phyloP scores from a whole-genome alignment of 768 basidiomycete genomes.

The Collybia nuda region DNA sequence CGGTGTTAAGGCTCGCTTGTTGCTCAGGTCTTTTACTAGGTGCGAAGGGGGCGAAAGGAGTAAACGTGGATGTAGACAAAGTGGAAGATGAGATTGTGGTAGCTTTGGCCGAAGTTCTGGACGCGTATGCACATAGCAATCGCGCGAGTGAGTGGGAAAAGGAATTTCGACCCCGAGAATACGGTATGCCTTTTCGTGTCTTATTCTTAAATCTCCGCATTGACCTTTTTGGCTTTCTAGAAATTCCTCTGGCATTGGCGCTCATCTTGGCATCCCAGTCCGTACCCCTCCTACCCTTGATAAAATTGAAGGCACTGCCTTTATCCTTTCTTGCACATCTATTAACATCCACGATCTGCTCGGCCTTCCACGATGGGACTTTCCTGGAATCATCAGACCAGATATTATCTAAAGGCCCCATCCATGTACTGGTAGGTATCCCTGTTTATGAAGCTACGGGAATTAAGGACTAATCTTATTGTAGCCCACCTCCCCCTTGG shows the following conservation, averaged over 20 bases:
- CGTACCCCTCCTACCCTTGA: slow-evolving; percentile 49
- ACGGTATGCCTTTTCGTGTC: slow-evolving; percentile 34
- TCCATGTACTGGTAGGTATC: slow-evolving; percentile 30
- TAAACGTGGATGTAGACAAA: slow-evolving; percentile 27
- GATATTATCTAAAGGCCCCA: slow-evolving; percentile 26
- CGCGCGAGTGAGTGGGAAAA: slow-evolving; percentile 54
- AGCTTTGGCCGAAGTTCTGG: slow-evolving; percentile 73
- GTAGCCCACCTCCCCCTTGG: slow-evolving; percentile 26
- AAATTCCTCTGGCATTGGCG: slow-evolving; percentile 47
- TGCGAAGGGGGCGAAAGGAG: slow-evolving; percentile 47
- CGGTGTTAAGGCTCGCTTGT: slow-evolving; percentile 60
- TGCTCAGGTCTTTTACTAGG: slow-evolving; percentile 67
- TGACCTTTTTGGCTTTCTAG: slow-evolving; percentile 15
- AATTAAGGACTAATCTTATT: slow-evolving; percentile 5
- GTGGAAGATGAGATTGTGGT: slow-evolving; percentile 70
- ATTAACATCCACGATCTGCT: slow-evolving; percentile 46
- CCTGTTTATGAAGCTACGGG: not conserved
- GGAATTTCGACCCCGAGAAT: slow-evolving; percentile 60
- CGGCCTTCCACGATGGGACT: slow-evolving; percentile 55
- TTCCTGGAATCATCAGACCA: slow-evolving; percentile 46
- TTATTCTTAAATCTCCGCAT: not conserved
- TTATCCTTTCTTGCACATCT: slow-evolving; percentile 38
- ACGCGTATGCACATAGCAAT: slow-evolving; percentile 42
- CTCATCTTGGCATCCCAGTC: slow-evolving; percentile 62
- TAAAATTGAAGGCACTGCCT: slow-evolving; percentile 62